A percentile compares a stretch with the other conserved stretches of the same genome.
Evolutionary conservation across 129 eudicot genomes (phyloP).

Genomic region (Flaveria linearis): DNA sequence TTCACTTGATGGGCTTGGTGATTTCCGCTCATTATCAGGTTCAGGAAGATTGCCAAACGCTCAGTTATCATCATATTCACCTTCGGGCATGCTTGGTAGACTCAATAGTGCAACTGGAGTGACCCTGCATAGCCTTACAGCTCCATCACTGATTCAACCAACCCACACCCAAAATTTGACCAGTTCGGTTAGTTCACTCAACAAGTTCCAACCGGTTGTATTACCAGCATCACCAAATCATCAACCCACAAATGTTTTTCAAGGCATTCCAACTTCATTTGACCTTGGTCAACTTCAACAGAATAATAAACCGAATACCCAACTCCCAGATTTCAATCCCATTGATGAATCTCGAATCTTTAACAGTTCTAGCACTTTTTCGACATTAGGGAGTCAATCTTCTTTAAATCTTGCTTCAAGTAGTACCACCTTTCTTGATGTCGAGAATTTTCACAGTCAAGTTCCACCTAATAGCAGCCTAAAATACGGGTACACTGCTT

Average conservation of each 20-base stretch:
- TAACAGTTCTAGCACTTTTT: conserved; percentile 32
- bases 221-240: conserved; percentile 34
- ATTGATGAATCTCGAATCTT: conserved; percentile 49
- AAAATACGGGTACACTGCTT: conserved; percentile 47
- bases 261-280: conserved; percentile 63
- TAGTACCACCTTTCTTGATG: conserved; percentile 48
- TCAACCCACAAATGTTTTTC: conserved; percentile 53
- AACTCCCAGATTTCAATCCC: conserved; percentile 46
- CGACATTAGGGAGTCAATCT: conserved; percentile 45
- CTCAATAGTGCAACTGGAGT: conserved; percentile 67
- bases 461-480: conserved; percentile 39
- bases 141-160: conserved; percentile 54
- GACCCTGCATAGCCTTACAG: conserved; percentile 62
- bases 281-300: conserved; percentile 58
- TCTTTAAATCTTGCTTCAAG: conserved; percentile 42
- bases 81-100: conserved; percentile 66
- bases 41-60: conserved; percentile 52
- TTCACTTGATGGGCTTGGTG: conserved; percentile 65
- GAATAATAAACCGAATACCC: conserved; percentile 35
- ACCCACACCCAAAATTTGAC: conserved; percentile 53
- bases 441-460: conserved; percentile 41
- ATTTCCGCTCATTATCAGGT: conserved; percentile 55
- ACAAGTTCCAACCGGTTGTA: conserved; percentile 54
- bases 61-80: conserved; percentile 37
- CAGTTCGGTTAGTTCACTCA: conserved; percentile 40